Base-by-base conservation (phyloP, 2,329 filamentous ascomycete species). In the Malbranchea zuffiana region DNA sequence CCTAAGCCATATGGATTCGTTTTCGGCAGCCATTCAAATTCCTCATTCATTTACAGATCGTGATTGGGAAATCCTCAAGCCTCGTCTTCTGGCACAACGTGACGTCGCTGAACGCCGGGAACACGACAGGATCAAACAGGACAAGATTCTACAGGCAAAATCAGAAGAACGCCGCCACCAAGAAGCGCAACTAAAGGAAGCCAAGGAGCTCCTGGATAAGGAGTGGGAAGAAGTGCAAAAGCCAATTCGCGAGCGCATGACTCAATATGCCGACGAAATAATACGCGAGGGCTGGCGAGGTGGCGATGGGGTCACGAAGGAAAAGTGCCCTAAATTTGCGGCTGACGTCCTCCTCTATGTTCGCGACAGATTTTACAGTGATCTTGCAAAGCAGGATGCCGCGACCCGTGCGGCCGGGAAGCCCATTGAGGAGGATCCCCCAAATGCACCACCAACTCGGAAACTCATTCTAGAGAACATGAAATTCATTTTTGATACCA, bases 401-500 rank as follows among this genome's bases (percentile, higher is more conserved):
- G 61, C 63, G 10, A 57, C 66, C 16, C 58, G 57, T 7, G 64
- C 65, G 25, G 62, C 67, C 35, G 67, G 72, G 21, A 61, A 57
- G 44, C 45, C 63, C 38, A 63, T 65, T 3, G 49, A 56, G 18
- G 37, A 53, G 6, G 73, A 79, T 43, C 66, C 69, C 5, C 60
- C 63, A 2, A 61, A 69, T 43, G 71, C 68, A 0, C 66, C 72
- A 5, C 72, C 67, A 47, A 74, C 69, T 17, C 68, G 74, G 53
- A 78, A 70, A 51, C 64, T 88, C 35, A 81, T 78, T 1, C 61
- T 90, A 47, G 82, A 88, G 52, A 85, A 87, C 51, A 86, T 90
- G 82, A 87, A 82, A 57, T 88, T 80, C 75, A 65, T 87, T 19
- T 87, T 82, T 54, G 82, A 87, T 50, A 74, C 73, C 47, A 86